Percentiles rank a stretch among this genome's conserved stretches.
These are phyloP conservation scores for Spinacia oleracea DNA, from an alignment of 179 eudicot species.

Conservation along the genomic window DNA sequence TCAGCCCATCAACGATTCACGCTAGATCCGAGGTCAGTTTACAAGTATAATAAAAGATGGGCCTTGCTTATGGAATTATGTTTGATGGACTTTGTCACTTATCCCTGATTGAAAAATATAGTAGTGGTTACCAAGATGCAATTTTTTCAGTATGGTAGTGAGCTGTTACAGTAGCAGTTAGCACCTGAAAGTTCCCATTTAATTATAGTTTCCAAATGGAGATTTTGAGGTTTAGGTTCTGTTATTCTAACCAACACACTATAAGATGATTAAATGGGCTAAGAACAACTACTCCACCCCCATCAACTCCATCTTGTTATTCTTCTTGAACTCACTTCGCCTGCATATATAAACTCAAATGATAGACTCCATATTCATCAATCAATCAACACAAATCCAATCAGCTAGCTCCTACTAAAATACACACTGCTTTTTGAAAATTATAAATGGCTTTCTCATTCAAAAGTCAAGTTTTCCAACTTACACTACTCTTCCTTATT, in stretches of 20 bases:
- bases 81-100: slow-evolving; percentile 10
- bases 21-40: no score
- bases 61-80: background rate
- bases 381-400: slow-evolving; percentile 16
- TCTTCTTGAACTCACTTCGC: slow-evolving; percentile 10
- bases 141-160: background rate
- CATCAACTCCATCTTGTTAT: slow-evolving; percentile 45
- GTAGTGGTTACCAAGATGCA: slow-evolving; percentile 7
- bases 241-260: slow-evolving; percentile 39
- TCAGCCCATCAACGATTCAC: background rate
- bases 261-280: slow-evolving; percentile 7
- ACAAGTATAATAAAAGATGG: background rate
- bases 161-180: slow-evolving; percentile 29
- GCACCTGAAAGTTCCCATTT: slow-evolving; percentile 8
- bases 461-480: slow-evolving; percentile 41
- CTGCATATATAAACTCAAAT: slow-evolving; percentile 32
- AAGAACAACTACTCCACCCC: slow-evolving; percentile 49
- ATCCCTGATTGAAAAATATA: background rate
- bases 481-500: slow-evolving; percentile 47
- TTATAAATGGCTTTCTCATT: slow-evolving; percentile 28
- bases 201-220: background rate
- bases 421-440: slow-evolving; percentile 22
- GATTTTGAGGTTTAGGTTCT: slow-evolving; percentile 39
- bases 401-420: slow-evolving; percentile 9
- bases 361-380: slow-evolving; percentile 24